Evolutionary conservation across 345 rosid species (phyloP), one percentile per base, ranked within the genome.

Genomic region (Citrus cavaleriei): DNA sequence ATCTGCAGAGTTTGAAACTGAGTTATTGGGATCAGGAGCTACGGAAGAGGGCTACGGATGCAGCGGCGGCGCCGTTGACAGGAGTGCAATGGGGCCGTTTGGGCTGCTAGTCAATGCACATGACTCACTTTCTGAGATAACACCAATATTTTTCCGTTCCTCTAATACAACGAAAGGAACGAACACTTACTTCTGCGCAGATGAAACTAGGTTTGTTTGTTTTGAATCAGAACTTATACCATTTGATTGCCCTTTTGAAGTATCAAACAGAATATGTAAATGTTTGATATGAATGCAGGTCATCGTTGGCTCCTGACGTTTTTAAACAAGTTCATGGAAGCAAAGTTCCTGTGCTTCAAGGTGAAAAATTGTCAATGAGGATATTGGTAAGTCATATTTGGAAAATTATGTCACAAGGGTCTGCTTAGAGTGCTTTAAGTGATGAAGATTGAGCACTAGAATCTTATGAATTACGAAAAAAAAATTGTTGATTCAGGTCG

Each of bases 1-100:
- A 81, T 42, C 75, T 70, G 93, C 88, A 0, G 92, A 90, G 82
- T 90, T 90, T 55, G 88, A 86, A 78, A 61, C 81, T 19, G 74
- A 91, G 72, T 76, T 59, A 8, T 66, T 79, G 24, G 87, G 65
- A 62, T 80, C 88, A 4, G 78, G 78, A 28, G 79, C 77, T 13
- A 75, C 67, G 0, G 82, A 79, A n/a, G 81, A 85, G 14, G 81
- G 51, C 4, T 85, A 83, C 25, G 77, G 82, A 77, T 88, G 95
- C 74, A 72, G 82, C 21, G 90, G 90, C 59, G 88, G 89, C 19
- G 87, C 93, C 3, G 74, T 84, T 5, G 88, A 83, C 19, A 86
- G 97, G 35, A 91, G 91, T 62, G 80, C 74, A 18, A 76, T 84
- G n/a, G 98, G 98, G 28, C 98, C 98, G 13, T 95, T 95, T 66